A percentile compares a stretch with the other conserved stretches of the same genome.
phyloP scores from a whole-genome alignment of 345 rosid species.

The Triadica sebifera region DNA sequence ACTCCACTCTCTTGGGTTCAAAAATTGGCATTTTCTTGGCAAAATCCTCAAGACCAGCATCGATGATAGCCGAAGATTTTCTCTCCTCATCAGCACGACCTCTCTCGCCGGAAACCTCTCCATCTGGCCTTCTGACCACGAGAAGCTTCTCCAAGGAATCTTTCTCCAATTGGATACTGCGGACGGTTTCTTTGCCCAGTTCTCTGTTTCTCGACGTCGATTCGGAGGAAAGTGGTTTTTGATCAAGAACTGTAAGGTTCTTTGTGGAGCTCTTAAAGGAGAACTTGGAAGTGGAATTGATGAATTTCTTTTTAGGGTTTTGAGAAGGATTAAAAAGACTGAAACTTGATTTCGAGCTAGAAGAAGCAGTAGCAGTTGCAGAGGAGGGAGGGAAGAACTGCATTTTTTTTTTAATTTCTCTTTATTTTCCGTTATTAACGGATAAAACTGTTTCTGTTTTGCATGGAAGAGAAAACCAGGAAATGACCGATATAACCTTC shows the following conservation, averaged over 20 bases:
- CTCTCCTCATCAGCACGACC: conserved; percentile 9
- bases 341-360: conserved; percentile 40
- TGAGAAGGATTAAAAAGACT: conserved; percentile 44
- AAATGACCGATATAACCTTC: conserved; percentile 24
- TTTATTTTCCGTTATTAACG: conserved; percentile 28
- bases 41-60: conserved; percentile 57
- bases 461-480: conserved; percentile 34
- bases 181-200: background rate
- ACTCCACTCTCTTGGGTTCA: conserved; percentile 67
- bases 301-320: conserved; percentile 23
- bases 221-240: conserved; percentile 19
- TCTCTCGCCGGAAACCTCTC: conserved; percentile 45
- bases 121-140: conserved; percentile 64
- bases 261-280: conserved; percentile 31
- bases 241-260: conserved; percentile 38
- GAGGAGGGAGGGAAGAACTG: conserved; percentile 39
- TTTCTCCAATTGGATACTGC: conserved; percentile 11
- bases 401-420: conserved; percentile 32
- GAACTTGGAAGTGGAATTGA: conserved; percentile 19
- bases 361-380: conserved; percentile 42
- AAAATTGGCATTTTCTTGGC: conserved; percentile 89
- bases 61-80: conserved; percentile 44
- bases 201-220: conserved; percentile 10
- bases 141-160: conserved; percentile 38
- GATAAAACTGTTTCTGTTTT: conserved; percentile 44